Percentiles rank a stretch among this genome's conserved stretches.
phyloP scores from a whole-genome alignment of 225 moss, liverwort and hornwort genomes.

The Pseudisothecium myosuroides region DNA sequence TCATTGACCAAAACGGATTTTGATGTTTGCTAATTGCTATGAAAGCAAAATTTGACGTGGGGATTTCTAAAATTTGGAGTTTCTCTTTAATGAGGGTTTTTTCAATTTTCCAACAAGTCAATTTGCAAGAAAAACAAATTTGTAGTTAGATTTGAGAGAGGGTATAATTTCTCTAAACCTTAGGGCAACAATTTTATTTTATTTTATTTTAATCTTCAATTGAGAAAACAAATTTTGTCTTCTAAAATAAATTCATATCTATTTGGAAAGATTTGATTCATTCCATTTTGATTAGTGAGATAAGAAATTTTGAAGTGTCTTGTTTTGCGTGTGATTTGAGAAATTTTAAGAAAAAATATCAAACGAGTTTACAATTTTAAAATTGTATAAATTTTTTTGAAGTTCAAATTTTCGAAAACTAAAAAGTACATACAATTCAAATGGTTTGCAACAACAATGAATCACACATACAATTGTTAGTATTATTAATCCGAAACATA shows the following conservation, averaged over 20 bases:
- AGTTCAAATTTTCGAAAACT: no score
- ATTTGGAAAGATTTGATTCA: no score
- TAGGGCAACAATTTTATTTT: neutral
- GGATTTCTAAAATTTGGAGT: neutral
- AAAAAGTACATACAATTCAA: no score
- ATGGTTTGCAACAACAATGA: no score
- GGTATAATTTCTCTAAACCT: neutral
- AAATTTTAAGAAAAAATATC: neutral
- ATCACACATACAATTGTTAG: neutral
- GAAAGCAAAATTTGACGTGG: neutral
- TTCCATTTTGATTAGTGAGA: neutral
- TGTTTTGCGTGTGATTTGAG: neutral
- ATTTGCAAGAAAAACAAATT: neutral
- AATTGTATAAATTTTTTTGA: neutral
- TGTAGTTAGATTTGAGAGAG: neutral
- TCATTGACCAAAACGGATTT: no score
- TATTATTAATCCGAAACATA: neutral
- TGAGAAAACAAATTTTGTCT: neutral
- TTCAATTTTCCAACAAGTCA: neutral
- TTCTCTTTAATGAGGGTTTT: no score
- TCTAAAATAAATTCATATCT: neutral
- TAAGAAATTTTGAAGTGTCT: neutral
- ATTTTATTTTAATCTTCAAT: neutral
- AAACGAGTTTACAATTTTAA: neutral
- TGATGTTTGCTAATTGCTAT: neutral